Evolutionary conservation across 78 protist species (phyloP), one percentile per base, ranked within the genome.

Genomic region (Guillardia theta): DNA sequence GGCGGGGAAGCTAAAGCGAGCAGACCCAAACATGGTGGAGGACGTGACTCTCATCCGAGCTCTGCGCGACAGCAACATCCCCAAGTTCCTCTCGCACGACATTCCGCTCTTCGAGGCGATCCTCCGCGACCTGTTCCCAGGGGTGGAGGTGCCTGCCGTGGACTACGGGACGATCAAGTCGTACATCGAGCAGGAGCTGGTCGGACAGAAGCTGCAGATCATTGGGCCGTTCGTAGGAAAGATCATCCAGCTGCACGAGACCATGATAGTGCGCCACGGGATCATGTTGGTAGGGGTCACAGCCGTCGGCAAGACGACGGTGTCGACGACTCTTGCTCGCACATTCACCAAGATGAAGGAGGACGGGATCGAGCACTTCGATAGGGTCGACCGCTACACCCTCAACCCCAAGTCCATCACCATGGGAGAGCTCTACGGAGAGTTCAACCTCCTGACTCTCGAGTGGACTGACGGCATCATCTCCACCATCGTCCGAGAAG

Each of bases 391-490:
- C 48, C 64, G 47, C 45, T 44, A 10, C 48, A 33, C 62, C 70
- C 53, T 96, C 47, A 96, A 96, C 94, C 97, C 97, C 53, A 96
- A 96, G 96, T 2, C 95, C n/a, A 53, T 96, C 70, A 64, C 94
- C 45, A 95, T 96, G 96, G 93, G 95, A 18, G 98, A 98, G 62
- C 95, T 98, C 43, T 98, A 96, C 93, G 99, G 99, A 19, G 92
- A 58, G 48, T 46, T 94, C 93, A 95, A 96, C 58, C 77, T 4
- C 64, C 45, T 94, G 39, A 97, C 99, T 27, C 88, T 94, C 21
- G 98, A 98, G 62, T 98, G 98, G 98, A 92, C 48, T 22, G 97
- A 97, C 46, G 99, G 99, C 6, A 10, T 97, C 64, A 93, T 95
- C 41, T 46, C 97, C n/a, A 30, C 88, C 4, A 92, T 97, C 37